Percentiles rank a stretch among this genome's conserved stretches.
These are phyloP conservation scores for Fusarium sp. DNA, from an alignment of 2,329 filamentous ascomycete species.

Conservation along the genomic window DNA sequence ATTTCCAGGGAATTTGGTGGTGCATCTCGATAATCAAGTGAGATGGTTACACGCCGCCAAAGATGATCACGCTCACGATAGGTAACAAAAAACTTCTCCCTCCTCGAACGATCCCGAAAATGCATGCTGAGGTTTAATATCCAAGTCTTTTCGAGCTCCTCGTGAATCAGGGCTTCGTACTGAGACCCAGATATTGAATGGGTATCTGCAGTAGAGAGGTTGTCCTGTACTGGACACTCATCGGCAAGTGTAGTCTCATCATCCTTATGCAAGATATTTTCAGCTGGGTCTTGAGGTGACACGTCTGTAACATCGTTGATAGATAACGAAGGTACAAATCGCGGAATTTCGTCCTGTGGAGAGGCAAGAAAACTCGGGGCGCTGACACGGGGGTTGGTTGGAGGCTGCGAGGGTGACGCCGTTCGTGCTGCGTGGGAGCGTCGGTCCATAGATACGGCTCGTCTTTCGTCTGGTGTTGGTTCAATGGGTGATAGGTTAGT, in stretches of 20 bases:
- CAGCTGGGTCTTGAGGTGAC: conserved; percentile 9
- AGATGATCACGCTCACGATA: conserved; percentile 82
- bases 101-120: conserved; percentile 89
- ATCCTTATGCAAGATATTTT: conserved; percentile 23
- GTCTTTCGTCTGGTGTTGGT: conserved; percentile 72
- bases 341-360: conserved; percentile 34
- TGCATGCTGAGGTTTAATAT: conserved; percentile 99
- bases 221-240: conserved; percentile 45
- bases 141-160: conserved; percentile 89
- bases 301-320: conserved; percentile 27
- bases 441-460: conserved; percentile 75
- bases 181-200: conserved; percentile 63
- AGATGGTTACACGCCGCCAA: conserved; percentile 92
- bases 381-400: conserved; percentile 57
- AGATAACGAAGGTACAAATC: conserved; percentile 33
- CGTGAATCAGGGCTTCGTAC: conserved; percentile 74
- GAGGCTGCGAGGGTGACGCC: conserved; percentile 37
- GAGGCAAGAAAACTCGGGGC: conserved; percentile 58
- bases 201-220: conserved; percentile 53
- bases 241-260: conserved; percentile 39
- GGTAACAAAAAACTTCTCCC: conserved; percentile 98
- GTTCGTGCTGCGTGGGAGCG: conserved; percentile 53
- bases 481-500: conserved; percentile 76
- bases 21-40: conserved; percentile 88
- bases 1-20: conserved; percentile 84